These are phyloP conservation scores for Ophiostoma quercus DNA, from an alignment of 2,329 filamentous ascomycete genomes.

Conservation along the genomic window DNA sequence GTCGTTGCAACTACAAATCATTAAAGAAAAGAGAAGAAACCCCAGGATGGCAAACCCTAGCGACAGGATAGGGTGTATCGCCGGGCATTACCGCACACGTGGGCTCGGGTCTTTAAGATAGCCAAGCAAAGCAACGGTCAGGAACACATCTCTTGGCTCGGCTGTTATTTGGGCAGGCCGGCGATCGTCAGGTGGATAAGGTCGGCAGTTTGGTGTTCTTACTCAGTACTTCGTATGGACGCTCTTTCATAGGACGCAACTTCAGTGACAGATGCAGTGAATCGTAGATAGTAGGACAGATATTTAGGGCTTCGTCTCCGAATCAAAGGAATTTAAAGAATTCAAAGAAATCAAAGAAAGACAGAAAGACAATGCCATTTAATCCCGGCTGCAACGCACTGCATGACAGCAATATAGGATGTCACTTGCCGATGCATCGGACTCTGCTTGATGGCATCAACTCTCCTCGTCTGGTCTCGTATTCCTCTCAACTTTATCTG, in stretches of 20 bases:
- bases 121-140: neutral
- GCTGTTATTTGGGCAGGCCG: neutral
- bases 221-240: too few relatives aligned
- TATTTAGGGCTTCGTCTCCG: too few relatives aligned
- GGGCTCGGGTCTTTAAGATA: neutral
- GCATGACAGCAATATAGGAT: neutral
- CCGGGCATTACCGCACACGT: slow-evolving; percentile 4
- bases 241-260: neutral
- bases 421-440: neutral
- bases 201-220: neutral
- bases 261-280: neutral
- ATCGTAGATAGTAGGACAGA: too few relatives aligned
- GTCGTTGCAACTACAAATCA: too few relatives aligned
- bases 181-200: neutral
- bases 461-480: neutral
- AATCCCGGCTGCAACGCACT: neutral
- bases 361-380: neutral
- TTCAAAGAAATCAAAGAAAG: neutral
- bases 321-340: too few relatives aligned
- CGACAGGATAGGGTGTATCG: neutral
- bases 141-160: slow-evolving; percentile 2
- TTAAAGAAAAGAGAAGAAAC: too few relatives aligned
- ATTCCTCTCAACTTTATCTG: neutral
- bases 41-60: neutral
- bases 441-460: too few relatives aligned